These are phyloP conservation scores for Blepharisma undulans DNA, from an alignment of 169 alveolate species.

Conservation along the genomic window DNA sequence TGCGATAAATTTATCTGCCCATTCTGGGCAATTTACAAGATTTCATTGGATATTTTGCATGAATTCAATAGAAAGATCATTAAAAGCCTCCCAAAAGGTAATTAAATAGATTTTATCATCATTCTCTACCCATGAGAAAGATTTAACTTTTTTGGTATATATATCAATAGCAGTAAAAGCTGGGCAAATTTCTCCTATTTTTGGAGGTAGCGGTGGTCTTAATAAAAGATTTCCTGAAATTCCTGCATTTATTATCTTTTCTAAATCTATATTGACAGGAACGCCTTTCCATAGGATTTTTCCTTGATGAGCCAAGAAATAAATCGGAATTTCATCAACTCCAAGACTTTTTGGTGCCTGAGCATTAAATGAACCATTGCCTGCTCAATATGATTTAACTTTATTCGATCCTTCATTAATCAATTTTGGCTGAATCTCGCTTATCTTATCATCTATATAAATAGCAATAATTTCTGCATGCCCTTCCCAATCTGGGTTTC, in stretches of 20 bases:
- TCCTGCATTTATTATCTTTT: neutral
- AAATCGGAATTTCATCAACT: constrained; percentile 10
- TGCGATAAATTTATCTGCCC: constrained; percentile 31
- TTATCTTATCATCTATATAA: constrained; percentile 34
- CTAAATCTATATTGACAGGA: neutral
- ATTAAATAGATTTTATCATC: neutral
- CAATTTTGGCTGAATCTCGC: neutral
- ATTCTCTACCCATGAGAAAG: neutral
- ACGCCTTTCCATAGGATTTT: neutral
- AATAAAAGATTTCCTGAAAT: neutral
- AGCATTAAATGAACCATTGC: neutral
- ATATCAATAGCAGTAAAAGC: neutral
- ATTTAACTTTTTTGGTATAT: neutral
- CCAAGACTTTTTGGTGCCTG: neutral
- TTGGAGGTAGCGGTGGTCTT: neutral
- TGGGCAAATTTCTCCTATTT: neutral
- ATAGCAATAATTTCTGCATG: constrained; percentile 29
- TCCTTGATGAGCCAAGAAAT: neutral
- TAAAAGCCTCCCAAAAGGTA: neutral
- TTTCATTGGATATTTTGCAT: neutral
- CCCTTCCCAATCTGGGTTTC: constrained; percentile 39
- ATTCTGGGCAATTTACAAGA: constrained; percentile 2
- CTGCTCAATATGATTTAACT: constrained; percentile 7
- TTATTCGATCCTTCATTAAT: neutral
- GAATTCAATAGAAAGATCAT: neutral